phyloP scores from a whole-genome alignment of 192 early-diverging fungal genomes.

The Podila horticola region DNA sequence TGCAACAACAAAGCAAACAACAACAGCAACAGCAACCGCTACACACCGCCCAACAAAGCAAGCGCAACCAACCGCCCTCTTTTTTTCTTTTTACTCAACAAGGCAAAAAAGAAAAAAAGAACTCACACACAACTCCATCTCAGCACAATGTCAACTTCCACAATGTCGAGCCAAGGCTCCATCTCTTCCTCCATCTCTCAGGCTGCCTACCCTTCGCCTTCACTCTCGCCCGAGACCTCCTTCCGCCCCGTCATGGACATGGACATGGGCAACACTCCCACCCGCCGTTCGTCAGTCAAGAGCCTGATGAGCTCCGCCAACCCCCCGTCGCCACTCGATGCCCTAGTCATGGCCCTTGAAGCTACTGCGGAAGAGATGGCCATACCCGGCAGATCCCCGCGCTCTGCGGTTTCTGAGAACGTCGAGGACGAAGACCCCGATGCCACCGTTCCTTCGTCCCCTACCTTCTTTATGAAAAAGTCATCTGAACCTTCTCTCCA shows the following conservation, averaged over 20 bases:
- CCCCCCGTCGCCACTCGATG: slow-evolving; percentile 50
- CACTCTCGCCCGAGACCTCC: slow-evolving; percentile 33
- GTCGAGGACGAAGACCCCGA: slow-evolving; percentile 38
- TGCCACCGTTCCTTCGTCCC: slow-evolving; percentile 46
- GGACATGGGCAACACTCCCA: background rate
- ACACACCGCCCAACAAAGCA: no score
- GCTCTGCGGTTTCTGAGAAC: background rate
- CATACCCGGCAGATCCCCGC: background rate
- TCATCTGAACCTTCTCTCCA: slow-evolving; percentile 23
- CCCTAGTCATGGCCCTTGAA: slow-evolving; percentile 51
- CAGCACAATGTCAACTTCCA: slow-evolving; percentile 5
- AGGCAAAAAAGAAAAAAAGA: no score
- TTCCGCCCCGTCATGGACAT: slow-evolving; percentile 12
- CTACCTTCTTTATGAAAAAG: slow-evolving; percentile 34
- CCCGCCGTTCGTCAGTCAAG: slow-evolving; percentile 16
- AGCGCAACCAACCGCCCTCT: no score
- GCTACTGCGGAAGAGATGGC: slow-evolving; percentile 38
- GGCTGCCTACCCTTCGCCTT: slow-evolving; percentile 35
- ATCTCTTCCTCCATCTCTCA: slow-evolving; percentile 1
- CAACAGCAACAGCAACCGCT: no score
- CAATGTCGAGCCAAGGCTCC: background rate
- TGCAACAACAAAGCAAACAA: background rate
- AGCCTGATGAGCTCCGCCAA: slow-evolving; percentile 12
- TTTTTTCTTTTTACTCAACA: no score
- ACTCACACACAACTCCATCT: background rate